These are phyloP conservation scores for Rhizopus microsporus DNA, from an alignment of 371 early-diverging fungal genomes.

Conservation along the genomic window DNA sequence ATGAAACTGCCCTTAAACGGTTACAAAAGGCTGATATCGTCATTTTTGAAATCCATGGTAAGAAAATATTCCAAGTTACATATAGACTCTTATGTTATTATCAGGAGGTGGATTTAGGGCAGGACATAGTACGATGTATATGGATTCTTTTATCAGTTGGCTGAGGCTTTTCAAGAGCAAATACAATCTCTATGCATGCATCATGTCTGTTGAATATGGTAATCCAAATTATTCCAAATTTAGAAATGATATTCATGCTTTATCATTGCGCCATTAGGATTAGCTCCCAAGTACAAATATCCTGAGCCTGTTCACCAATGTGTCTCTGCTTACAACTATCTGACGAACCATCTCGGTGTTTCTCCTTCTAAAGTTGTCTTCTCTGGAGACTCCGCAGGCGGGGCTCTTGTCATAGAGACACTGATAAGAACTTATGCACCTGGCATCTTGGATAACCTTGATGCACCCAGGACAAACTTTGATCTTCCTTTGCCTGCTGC, in stretches of 20 bases:
- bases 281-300: conserved; percentile 44
- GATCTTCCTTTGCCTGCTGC: conserved; percentile 35
- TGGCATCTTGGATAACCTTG: conserved; percentile 13
- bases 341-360: conserved; percentile 37
- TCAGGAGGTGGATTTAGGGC: conserved; percentile 44
- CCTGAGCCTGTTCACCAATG: conserved; percentile 51
- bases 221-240: conserved; percentile 4
- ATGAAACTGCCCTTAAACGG: conserved; percentile 18
- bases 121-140: conserved; percentile 45
- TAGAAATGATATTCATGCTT: neutral
- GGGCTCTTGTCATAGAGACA: conserved; percentile 32
- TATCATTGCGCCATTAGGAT: conserved; percentile 16
- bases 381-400: conserved; percentile 44
- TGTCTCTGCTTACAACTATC: conserved; percentile 47
- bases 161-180: conserved; percentile 47
- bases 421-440: conserved; percentile 36
- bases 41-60: conserved; percentile 44
- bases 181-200: conserved; percentile 50
- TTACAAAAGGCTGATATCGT: conserved; percentile 35
- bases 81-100: conserved; percentile 1
- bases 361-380: conserved; percentile 37
- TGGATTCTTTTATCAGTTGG: conserved; percentile 47
- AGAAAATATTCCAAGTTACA: neutral
- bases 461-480: conserved; percentile 28
- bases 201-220: conserved; percentile 60